A percentile compares a stretch with the other conserved stretches of the same genome.
phyloP scores from a whole-genome alignment of 2,329 filamentous ascomycete species.

The Arthrocladium fulminans region DNA sequence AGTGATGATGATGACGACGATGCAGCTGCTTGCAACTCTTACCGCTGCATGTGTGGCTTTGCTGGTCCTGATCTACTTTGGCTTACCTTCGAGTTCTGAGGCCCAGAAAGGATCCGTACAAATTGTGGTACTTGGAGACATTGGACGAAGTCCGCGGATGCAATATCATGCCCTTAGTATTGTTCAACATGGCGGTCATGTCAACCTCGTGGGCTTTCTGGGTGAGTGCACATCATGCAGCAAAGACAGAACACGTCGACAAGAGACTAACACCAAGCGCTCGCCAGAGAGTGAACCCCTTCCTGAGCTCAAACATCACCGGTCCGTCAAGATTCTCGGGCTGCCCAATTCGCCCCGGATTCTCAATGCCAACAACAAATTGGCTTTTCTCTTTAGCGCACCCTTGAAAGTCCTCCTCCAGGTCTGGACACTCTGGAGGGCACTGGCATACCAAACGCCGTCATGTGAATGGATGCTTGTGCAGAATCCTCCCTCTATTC shows the following conservation, averaged over 20 bases:
- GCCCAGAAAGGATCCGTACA: slow-evolving; percentile 51
- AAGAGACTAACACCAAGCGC: slow-evolving; percentile 6
- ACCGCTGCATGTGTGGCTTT: slow-evolving; percentile 37
- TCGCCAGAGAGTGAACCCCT: slow-evolving; percentile 65
- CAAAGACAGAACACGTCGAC: neutral
- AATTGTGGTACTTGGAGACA: slow-evolving; percentile 86
- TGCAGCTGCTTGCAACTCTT: slow-evolving; percentile 28
- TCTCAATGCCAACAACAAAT: slow-evolving; percentile 57
- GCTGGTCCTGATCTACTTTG: slow-evolving; percentile 32
- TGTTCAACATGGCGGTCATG: slow-evolving; percentile 67
- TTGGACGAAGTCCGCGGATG: slow-evolving; percentile 94
- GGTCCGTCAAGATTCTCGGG: slow-evolving; percentile 61
- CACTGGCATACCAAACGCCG: slow-evolving; percentile 64
- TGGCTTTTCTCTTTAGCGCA: slow-evolving; percentile 69
- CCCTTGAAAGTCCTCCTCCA: slow-evolving; percentile 85
- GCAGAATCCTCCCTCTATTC: slow-evolving; percentile 90
- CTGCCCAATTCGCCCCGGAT: slow-evolving; percentile 58
- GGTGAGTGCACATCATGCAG: slow-evolving; percentile 46
- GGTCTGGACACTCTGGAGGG: slow-evolving; percentile 58
- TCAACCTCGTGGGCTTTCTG: slow-evolving; percentile 80
- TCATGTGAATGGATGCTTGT: slow-evolving; percentile 78
- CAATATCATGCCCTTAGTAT: slow-evolving; percentile 95
- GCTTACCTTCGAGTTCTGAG: slow-evolving; percentile 45
- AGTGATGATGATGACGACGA: neutral
- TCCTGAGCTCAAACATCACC: slow-evolving; percentile 62